Percentiles rank a stretch among this genome's conserved stretches.
These are phyloP conservation scores for Leccinum variicolor DNA, from an alignment of 768 basidiomycete genomes.

Conservation along the genomic window DNA sequence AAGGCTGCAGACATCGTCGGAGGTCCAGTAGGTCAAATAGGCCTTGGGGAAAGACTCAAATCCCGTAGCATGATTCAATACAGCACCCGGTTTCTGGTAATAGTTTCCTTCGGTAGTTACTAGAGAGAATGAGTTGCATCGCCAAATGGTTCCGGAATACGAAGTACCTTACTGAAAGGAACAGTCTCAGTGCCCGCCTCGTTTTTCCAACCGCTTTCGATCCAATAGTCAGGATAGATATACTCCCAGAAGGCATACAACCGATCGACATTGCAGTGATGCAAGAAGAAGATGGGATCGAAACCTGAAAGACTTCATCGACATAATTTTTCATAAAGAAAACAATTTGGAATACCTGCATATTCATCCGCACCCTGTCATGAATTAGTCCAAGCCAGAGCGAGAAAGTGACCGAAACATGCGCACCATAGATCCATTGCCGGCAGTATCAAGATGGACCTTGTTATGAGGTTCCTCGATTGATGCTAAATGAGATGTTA, in stretches of 20 bases:
- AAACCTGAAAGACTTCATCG: slow-evolving; percentile 1
- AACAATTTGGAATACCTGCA: slow-evolving; percentile 7
- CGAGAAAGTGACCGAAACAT: neutral
- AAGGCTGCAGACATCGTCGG: slow-evolving; percentile 8
- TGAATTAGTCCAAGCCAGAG: neutral
- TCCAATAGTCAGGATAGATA: slow-evolving; percentile 18
- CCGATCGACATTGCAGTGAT: slow-evolving; percentile 19
- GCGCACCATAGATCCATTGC: slow-evolving; percentile 18
- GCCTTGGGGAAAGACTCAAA: slow-evolving; percentile 15
- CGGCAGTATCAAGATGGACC: slow-evolving; percentile 16
- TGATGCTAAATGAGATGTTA: slow-evolving; percentile 8
- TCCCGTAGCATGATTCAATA: neutral
- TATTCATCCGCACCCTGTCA: slow-evolving; percentile 15
- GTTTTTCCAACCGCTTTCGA: slow-evolving; percentile 10
- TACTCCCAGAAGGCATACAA: slow-evolving; percentile 22
- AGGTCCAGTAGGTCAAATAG: slow-evolving; percentile 11
- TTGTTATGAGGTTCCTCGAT: slow-evolving; percentile 20
- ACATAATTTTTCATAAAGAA: neutral
- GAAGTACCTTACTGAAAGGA: slow-evolving; percentile 10
- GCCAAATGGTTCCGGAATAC: neutral
- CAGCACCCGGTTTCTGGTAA: neutral
- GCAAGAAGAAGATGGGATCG: slow-evolving; percentile 19
- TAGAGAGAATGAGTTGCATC: neutral
- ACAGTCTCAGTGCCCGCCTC: neutral
- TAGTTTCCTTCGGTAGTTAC: slow-evolving; percentile 2